These are phyloP conservation scores for Fusarium nisikadoi DNA, from an alignment of 2,329 filamentous ascomycete genomes.

Conservation along the genomic window DNA sequence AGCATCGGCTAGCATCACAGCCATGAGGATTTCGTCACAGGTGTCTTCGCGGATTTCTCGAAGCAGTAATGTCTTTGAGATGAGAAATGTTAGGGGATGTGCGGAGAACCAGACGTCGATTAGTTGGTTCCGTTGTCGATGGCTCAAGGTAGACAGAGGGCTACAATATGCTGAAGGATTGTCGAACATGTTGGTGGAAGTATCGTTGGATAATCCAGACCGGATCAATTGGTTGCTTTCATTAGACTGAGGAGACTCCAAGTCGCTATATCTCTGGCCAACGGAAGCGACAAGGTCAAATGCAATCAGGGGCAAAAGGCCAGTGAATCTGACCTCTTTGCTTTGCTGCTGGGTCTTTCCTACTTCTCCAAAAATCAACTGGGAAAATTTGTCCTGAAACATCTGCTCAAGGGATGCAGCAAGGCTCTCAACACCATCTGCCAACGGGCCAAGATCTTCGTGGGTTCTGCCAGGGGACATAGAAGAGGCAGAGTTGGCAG, in stretches of 20 bases:
- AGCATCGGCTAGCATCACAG: constrained; percentile 53
- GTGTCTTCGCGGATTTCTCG: constrained; percentile 52
- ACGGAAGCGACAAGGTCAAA: constrained; percentile 48
- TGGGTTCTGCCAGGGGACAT: constrained; percentile 37
- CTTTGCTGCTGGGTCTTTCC: not conserved
- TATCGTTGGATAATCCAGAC: constrained; percentile 44
- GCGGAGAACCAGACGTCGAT: constrained; percentile 56
- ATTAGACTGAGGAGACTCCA: constrained; percentile 45
- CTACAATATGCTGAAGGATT: constrained; percentile 31
- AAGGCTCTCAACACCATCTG: constrained; percentile 42
- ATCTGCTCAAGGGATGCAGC: constrained; percentile 45
- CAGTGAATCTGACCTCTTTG: constrained; percentile 37
- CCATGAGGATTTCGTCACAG: constrained; percentile 53
- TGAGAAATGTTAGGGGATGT: constrained; percentile 53
- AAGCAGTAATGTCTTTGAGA: constrained; percentile 55
- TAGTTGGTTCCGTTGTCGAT: constrained; percentile 49
- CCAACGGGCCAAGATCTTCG: constrained; percentile 32
- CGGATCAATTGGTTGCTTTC: constrained; percentile 44
- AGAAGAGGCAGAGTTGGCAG: constrained; percentile 39
- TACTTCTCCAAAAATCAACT: not conserved
- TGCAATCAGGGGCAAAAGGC: constrained; percentile 45
- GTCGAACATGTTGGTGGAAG: constrained; percentile 49
- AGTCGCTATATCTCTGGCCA: constrained; percentile 45
- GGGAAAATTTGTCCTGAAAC: constrained; percentile 46
- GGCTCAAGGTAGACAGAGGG: constrained; percentile 46